Percentiles rank a stretch among this genome's conserved stretches.
Evolutionary conservation across 2,329 filamentous ascomycete species (phyloP).

Genomic region (Trichoderma endophyticum): DNA sequence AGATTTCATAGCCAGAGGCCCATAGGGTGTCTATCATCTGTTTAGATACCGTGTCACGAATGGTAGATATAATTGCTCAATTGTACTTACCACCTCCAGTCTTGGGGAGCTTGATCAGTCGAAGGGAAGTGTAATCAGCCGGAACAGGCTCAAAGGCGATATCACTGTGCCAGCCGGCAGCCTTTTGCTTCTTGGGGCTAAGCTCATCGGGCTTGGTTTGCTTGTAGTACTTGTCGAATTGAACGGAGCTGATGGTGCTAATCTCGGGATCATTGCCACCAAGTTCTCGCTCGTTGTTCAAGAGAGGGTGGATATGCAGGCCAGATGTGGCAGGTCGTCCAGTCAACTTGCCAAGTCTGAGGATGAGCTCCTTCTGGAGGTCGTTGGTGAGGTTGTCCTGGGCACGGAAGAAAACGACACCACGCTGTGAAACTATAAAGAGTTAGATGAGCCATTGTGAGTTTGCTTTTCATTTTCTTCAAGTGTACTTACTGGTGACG

Average conservation of each 20-base stretch:
- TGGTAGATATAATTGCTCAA: neutral
- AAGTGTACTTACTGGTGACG: constrained; percentile 53
- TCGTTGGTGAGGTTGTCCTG: constrained; percentile 60
- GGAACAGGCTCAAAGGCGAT: constrained; percentile 64
- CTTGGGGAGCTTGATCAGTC: constrained; percentile 51
- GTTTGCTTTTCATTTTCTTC: neutral
- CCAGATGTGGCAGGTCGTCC: constrained; percentile 55
- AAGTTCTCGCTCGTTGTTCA: constrained; percentile 50
- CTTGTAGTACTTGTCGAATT: constrained; percentile 49
- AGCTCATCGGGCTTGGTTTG: constrained; percentile 1
- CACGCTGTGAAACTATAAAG: constrained; percentile 59
- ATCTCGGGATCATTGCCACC: constrained; percentile 59
- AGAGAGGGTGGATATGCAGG: constrained; percentile 60
- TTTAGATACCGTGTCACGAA: neutral
- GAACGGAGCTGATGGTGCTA: constrained; percentile 59
- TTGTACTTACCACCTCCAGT: constrained; percentile 48
- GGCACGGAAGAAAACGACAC: constrained; percentile 67
- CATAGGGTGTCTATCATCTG: constrained; percentile 55
- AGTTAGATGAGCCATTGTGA: neutral
- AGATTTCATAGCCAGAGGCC: constrained; percentile 65
- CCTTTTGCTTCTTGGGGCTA: constrained; percentile 43
- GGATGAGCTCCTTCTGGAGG: constrained; percentile 63
- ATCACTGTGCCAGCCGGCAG: constrained; percentile 57
- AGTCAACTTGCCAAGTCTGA: constrained; percentile 56
- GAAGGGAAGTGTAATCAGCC: constrained; percentile 59